Percentiles rank a stretch among this genome's conserved stretches.
Conservation (phyloP, 140 eudicot species). For the Oenanthe javanica region DNA sequence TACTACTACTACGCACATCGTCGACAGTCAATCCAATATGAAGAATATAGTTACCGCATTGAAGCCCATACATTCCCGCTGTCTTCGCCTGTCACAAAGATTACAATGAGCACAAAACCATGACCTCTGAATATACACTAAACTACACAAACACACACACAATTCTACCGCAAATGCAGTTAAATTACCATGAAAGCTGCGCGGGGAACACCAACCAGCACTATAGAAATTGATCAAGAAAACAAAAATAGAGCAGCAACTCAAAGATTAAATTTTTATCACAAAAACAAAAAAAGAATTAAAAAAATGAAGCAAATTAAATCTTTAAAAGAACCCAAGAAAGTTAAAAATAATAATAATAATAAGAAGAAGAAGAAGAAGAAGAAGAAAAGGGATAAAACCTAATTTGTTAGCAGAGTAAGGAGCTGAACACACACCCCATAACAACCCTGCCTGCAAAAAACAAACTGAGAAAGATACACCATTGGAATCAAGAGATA, state of each 20-base stretch:
- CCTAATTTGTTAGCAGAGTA: slow-evolving; percentile 61
- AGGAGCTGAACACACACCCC: slow-evolving; percentile 70
- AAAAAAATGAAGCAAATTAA: background rate
- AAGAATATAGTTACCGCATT: slow-evolving; percentile 44
- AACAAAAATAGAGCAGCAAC: background rate
- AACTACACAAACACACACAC: background rate
- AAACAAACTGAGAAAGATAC: background rate
- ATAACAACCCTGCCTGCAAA: slow-evolving; percentile 64
- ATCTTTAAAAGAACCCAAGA: background rate
- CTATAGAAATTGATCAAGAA: slow-evolving; percentile 18
- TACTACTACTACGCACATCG: background rate
- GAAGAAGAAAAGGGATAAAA: slow-evolving; percentile 18
- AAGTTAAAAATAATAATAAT: background rate
- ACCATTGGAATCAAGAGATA: background rate
- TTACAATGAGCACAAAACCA: background rate
- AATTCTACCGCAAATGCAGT: background rate
- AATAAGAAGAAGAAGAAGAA: background rate
- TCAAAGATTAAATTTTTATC: slow-evolving; percentile 10
- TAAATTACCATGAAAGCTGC: slow-evolving; percentile 53
- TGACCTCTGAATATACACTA: background rate
- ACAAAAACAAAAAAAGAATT: background rate
- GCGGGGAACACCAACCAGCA: slow-evolving; percentile 55
- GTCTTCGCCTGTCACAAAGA: slow-evolving; percentile 51
- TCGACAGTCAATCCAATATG: background rate
- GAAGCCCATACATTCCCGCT: slow-evolving; percentile 49